Base-by-base conservation (phyloP, 2,329 filamentous ascomycete genomes). In the Ploettnerulaceae sp. region DNA sequence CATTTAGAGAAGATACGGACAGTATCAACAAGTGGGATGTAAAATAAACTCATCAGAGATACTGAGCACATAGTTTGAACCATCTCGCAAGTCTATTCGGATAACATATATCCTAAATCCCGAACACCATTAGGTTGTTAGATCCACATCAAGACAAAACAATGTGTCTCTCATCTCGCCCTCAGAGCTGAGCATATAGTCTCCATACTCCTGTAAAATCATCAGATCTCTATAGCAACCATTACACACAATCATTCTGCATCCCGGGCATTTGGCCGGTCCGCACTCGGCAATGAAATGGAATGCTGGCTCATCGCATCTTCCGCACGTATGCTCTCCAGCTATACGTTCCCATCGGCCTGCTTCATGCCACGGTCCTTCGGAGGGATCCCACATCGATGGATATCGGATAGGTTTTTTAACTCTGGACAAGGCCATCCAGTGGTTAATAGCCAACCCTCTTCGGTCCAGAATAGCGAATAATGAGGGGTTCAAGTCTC, bases 281-380 rank as follows among this genome's bases (percentile, higher is more conserved):
- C 49, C 45, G 41, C 54, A 59, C 3, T 53, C 51, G 11, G 46
- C 34, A 38, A 58, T 48, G 15, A 59, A 25, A 26, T 59, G 55
- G 31, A 57, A 59, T 6, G 51, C 50, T 7, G 36, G 35, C 26
- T 51, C 47, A n/a, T 37, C 45, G 37, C 55, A 59, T 37, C 53
- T 52, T n/a, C 47, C 47, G 36, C 57, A 59, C 8, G 41, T 35
- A 36, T 57, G 49, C 35, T 59, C 57, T 3, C 55, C 52, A 2
- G 29, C 31, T 7, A 52, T 36, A 9, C 55, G 46, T 17, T 54
- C 45, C 57, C 55, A 59, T 12, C 51, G 45, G 24, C 57, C 55
- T 22, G 15, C 15, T 5, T 45, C n/a, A 24, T 57, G 57, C 57
- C 57, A 59, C 3, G 55, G 55, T 7, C 54, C 53, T 37, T 54